Evolutionary conservation across 345 rosid species (phyloP), one percentile per base, ranked within the genome.

Genomic region (Citrus inodora): DNA sequence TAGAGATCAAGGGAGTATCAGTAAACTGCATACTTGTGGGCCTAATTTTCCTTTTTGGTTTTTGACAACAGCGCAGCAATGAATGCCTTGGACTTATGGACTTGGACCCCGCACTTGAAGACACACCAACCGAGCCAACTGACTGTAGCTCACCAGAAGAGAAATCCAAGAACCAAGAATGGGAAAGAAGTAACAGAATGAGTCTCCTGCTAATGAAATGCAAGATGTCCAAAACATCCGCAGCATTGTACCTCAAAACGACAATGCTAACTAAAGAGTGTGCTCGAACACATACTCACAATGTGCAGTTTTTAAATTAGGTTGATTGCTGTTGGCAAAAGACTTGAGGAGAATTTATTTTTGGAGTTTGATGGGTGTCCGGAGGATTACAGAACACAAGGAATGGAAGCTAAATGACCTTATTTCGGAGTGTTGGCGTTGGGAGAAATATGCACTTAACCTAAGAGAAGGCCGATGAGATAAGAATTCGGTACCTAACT

Each of bases 91-190:
- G 62, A 10, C 3, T 58, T 9, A 27, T 58, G 27, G 80, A 58
- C 28, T 9, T 77, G 33, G 37, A 69, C 32, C 33, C 22, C 38
- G 61, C 69, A 59, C 80, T 8, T 8, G 74, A 77, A 60, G 67
- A 42, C 4, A 17, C 24, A 69, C 75, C 80, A 11, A 10, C 9
- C 19, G 17, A 59, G 67, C 73, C 73, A 55, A 55, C 66, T 56
- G 27, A 55, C 2, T 53, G 35, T n/a, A 69, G 74, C 68, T 59
- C 40, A 6, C 40, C 68, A 4, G 69, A 77, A 69, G 80, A 77
- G 48, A 58, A 58, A 46, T 35, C 79, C 25, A 76, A 35, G 24
- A 56, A 25, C 58, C 58, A 37, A 67, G 56, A 56, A 38, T 77
- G 74, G 80, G 58, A 38, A 58, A 40, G 42, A 24, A 70, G 69